Conservation (phyloP, 2,329 filamentous ascomycete species). For the Stagonosporopsis rhizophila region DNA sequence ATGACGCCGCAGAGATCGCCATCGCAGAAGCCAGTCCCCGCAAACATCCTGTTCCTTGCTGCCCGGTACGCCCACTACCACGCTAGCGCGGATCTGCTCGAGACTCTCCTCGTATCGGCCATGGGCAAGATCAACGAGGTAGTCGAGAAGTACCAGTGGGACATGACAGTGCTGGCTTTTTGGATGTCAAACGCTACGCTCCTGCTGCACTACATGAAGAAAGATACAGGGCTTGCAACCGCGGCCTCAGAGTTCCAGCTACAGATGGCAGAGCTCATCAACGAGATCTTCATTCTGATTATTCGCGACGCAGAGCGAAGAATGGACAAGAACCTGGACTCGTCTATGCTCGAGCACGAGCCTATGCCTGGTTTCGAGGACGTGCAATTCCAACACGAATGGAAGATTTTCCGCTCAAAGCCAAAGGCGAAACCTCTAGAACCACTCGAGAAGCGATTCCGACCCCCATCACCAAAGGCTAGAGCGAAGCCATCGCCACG, state of each 20-base stretch:
- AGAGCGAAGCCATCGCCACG: conserved; percentile 90
- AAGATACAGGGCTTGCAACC: conserved; percentile 81
- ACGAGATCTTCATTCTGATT: conserved; percentile 98
- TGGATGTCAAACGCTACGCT: conserved; percentile 98
- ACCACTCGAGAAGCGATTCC: conserved; percentile 85
- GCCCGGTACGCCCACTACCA: conserved; percentile 97
- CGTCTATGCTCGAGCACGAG: conserved; percentile 95
- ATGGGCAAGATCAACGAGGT: conserved; percentile 98
- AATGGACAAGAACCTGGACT: conserved; percentile 93
- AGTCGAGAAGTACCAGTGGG: conserved; percentile 96
- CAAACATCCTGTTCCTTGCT: conserved; percentile 95
- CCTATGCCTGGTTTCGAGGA: conserved; percentile 98
- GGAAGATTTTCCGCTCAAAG: conserved; percentile 95
- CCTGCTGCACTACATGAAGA: conserved; percentile 95
- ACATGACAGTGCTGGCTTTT: conserved; percentile 98
- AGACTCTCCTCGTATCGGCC: conserved; percentile 79
- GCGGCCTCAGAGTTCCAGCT: conserved; percentile 89
- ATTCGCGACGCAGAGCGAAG: conserved; percentile 94
- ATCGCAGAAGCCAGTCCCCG: conserved; percentile 96
- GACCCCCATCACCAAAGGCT: conserved; percentile 91
- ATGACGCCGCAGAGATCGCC: conserved; percentile 97
- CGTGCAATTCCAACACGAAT: conserved; percentile 96
- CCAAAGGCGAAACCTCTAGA: conserved; percentile 84
- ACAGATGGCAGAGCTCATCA: conserved; percentile 91
- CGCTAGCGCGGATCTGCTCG: conserved; percentile 82